Base-by-base conservation (phyloP, 495 filamentous ascomycete genomes). In the Entonaema liquescens region DNA sequence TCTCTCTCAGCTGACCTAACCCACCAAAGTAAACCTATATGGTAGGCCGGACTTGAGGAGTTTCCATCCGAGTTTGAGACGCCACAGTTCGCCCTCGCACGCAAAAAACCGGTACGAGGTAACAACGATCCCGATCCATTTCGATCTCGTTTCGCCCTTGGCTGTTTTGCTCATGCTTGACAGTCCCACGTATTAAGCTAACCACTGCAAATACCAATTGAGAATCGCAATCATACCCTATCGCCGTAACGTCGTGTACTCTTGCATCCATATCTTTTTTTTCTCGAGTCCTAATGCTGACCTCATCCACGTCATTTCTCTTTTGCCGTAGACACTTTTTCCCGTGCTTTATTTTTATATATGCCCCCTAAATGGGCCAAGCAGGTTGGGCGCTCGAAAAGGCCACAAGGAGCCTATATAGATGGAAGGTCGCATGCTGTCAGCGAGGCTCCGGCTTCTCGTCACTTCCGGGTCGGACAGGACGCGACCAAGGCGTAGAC, bases 301-400 rank as follows among this genome's bases (percentile, higher is more conserved):
- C 70, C 49, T 68, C 70, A 44, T 64, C 60, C 47, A 60, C 49
- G 36, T 67, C 70, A 42, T 72, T 58, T 68, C 40, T 52, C 28
- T 31, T 59, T 61, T 52, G 31, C 35, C 17, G 59, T 50, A 53
- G 61, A 53, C 57, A 50, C 50, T 29, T 58, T 58, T 59, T 64
- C 29, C 56, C 21, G 25, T 59, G 61, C 35, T 62, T 49, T 60
- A 57, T 72, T 63, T 59, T 62, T 68, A 65, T 73, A 73, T 68
- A 68, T 68, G 65, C 56, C 65, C 29, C 35, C 5, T 29, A 29
- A 52, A 25, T 42, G 35, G 53, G 33, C 38, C 25, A 28, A 56
- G 25, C 9, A 50, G 21, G 35, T 60, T 60, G 38, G 63, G 53
- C 44, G 47, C 60, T 64, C 59, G 40, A 57, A 31, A 28, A 21